A percentile compares a stretch with the other conserved stretches of the same genome.
phyloP scores from a whole-genome alignment of 106 monocot species.

The Triglochin maritima region DNA sequence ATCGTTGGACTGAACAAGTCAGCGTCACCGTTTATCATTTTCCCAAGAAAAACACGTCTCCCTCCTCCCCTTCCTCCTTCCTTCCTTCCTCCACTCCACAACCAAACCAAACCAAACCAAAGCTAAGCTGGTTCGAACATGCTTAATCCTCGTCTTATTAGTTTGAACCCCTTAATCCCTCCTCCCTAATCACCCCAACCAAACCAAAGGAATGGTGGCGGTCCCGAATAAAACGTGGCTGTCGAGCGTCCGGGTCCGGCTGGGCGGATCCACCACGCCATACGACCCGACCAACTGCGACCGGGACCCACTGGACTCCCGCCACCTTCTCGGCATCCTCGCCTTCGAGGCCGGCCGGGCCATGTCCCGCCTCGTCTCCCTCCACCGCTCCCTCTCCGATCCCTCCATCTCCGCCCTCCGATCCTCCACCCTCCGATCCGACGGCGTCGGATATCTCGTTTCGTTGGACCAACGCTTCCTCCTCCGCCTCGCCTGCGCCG shows the following conservation, averaged over 20 bases:
- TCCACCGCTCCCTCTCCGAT: constrained; percentile 53
- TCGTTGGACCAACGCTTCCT: constrained; percentile 63
- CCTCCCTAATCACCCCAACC: neutral
- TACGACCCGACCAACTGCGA: neutral
- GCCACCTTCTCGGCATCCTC: constrained; percentile 35
- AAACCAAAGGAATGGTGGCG: neutral
- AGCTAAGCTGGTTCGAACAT: too few relatives aligned
- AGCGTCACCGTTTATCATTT: too few relatives aligned
- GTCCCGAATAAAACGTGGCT: constrained; percentile 2
- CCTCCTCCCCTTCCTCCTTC: too few relatives aligned
- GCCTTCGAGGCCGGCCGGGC: constrained; percentile 55
- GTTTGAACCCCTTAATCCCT: neutral
- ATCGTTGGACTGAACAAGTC: too few relatives aligned
- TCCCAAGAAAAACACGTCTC: too few relatives aligned
- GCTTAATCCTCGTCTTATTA: too few relatives aligned
- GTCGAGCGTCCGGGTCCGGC: neutral
- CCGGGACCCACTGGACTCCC: neutral
- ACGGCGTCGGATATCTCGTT: constrained; percentile 57
- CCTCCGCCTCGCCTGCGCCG: constrained; percentile 50
- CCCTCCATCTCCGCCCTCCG: constrained; percentile 31
- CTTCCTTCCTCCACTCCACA: too few relatives aligned
- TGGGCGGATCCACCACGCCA: neutral
- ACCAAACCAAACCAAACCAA: too few relatives aligned
- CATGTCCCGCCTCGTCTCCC: constrained; percentile 57
- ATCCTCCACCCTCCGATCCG: constrained; percentile 42